Percentiles rank a stretch among this genome's conserved stretches.
Evolutionary conservation across 2,329 filamentous ascomycete genomes (phyloP).

Genomic region (Neocatenulostroma microsporum): DNA sequence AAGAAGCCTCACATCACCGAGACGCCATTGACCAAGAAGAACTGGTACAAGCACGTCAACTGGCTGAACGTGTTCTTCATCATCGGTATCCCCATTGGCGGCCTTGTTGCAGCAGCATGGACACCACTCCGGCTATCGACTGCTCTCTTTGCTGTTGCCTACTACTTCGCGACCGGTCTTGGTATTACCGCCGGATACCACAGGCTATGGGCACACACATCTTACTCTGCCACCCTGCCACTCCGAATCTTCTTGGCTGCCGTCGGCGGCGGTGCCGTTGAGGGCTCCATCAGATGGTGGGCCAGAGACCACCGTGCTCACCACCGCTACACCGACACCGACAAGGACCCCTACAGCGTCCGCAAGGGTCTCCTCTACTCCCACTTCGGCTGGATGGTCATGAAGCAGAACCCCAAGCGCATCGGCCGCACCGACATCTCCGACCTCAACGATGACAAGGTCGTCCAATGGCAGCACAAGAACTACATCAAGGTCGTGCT

Average conservation of each 20-base stretch:
- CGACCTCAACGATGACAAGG: slow-evolving; percentile 75
- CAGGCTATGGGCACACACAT: slow-evolving; percentile 77
- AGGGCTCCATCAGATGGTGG: slow-evolving; percentile 87
- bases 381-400: slow-evolving; percentile 82
- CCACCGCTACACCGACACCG: slow-evolving; percentile 86
- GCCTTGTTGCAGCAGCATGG: slow-evolving; percentile 68
- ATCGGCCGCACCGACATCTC: slow-evolving; percentile 83
- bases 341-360: slow-evolving; percentile 86
- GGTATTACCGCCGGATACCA: slow-evolving; percentile 56
- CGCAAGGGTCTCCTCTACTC: slow-evolving; percentile 81
- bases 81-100: slow-evolving; percentile 65
- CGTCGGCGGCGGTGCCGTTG: slow-evolving; percentile 72
- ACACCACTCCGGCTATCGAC: slow-evolving; percentile 67
- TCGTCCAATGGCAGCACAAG: slow-evolving; percentile 82
- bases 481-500: slow-evolving; percentile 76
- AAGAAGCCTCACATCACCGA: slow-evolving; percentile 84
- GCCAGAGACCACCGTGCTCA: slow-evolving; percentile 78
- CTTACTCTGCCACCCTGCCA: slow-evolving; percentile 68
- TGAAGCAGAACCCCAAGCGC: slow-evolving; percentile 87
- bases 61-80: slow-evolving; percentile 85
- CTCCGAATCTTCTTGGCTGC: slow-evolving; percentile 76
- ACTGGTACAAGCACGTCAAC: slow-evolving; percentile 90
- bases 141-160: slow-evolving; percentile 62
- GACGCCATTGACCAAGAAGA: slow-evolving; percentile 66
- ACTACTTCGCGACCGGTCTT: slow-evolving; percentile 68